phyloP scores from a whole-genome alignment of 129 eudicot genomes.

The Glebionis coronaria region DNA sequence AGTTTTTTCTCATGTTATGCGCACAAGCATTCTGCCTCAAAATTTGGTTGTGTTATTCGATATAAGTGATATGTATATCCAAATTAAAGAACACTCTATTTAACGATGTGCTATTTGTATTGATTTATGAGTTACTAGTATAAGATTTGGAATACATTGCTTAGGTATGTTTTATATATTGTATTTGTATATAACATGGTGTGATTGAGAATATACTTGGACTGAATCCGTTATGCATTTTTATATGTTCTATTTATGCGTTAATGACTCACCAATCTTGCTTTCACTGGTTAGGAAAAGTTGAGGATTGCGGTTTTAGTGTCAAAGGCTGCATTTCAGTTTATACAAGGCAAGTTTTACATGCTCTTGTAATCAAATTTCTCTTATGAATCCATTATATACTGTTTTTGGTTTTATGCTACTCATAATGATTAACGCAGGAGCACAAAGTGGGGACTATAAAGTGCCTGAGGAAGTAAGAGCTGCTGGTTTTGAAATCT shows the following conservation, averaged over 20 bases:
- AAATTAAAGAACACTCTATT: neutral
- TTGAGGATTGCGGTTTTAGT: slow-evolving; percentile 89
- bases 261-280: slow-evolving; percentile 15
- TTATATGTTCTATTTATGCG: neutral
- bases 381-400: slow-evolving; percentile 2
- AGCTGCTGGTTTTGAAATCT: slow-evolving; percentile 77
- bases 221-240: neutral
- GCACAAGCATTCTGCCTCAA: neutral
- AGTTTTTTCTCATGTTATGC: neutral
- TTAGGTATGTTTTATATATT: neutral
- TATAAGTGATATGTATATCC: neutral
- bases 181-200: neutral
- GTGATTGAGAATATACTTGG: neutral
- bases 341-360: slow-evolving; percentile 69
- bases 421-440: slow-evolving; percentile 37
- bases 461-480: slow-evolving; percentile 72
- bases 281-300: slow-evolving; percentile 58
- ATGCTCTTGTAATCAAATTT: neutral
- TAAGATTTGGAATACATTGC: neutral
- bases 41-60: neutral
- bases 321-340: slow-evolving; percentile 95
- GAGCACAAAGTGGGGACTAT: slow-evolving; percentile 69
- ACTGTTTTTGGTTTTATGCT: neutral
- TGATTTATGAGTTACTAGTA: slow-evolving; percentile 8
- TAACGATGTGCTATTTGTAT: neutral